phyloP scores from a whole-genome alignment of 176 grass and related monocot species.

The Thalia dealbata region DNA sequence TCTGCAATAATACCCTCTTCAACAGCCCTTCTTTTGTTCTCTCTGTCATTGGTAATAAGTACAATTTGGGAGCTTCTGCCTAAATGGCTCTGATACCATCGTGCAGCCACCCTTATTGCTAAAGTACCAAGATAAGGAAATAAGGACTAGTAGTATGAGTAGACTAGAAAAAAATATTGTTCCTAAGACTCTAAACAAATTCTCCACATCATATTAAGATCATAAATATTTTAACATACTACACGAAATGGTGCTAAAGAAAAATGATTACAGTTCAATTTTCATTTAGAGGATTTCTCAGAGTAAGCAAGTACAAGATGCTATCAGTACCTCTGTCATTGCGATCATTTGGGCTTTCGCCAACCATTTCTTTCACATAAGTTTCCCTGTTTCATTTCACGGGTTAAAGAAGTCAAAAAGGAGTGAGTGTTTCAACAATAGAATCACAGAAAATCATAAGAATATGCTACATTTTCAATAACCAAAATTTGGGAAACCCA shows the following conservation, averaged over 20 bases:
- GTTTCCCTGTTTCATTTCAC: conserved; percentile 60
- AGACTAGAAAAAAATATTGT: not conserved
- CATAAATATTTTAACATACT: not conserved
- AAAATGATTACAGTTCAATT: not conserved
- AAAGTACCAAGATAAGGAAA: conserved; percentile 6
- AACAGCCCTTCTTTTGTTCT: conserved; percentile 76
- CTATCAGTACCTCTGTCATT: conserved; percentile 74
- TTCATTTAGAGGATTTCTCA: not conserved
- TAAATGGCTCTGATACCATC: conserved; percentile 95
- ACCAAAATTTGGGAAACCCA: not conserved
- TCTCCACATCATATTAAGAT: not conserved
- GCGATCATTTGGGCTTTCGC: conserved; percentile 91
- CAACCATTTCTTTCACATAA: conserved; percentile 90
- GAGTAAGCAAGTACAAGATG: not conserved
- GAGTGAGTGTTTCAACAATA: not conserved
- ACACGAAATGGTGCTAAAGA: not conserved
- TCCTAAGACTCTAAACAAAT: not conserved
- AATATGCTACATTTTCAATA: not conserved
- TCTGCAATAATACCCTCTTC: conserved; percentile 79
- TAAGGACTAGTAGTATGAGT: not conserved
- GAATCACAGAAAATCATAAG: not conserved
- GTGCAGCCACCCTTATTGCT: conserved; percentile 91
- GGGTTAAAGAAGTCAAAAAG: not conserved
- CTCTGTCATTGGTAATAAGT: conserved; percentile 86
- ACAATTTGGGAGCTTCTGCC: conserved; percentile 45